Percentiles rank a stretch among this genome's conserved stretches.
phyloP scores from a whole-genome alignment of 2,329 filamentous ascomycete genomes.

The Periconia digitata region DNA sequence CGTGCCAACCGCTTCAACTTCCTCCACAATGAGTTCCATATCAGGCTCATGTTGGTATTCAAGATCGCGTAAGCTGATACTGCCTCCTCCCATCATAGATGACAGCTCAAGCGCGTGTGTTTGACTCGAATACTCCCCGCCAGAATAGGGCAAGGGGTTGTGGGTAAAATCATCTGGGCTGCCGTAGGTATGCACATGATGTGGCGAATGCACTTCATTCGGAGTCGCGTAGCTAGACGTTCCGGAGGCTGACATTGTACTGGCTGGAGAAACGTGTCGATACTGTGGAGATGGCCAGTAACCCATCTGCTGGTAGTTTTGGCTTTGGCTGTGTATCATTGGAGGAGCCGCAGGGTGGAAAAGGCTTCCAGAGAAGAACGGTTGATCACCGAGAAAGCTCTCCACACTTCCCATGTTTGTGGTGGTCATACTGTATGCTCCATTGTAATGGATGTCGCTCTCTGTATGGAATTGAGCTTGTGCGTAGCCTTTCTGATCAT shows the following conservation, averaged over 20 bases:
- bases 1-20: conserved; percentile 22
- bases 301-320: conserved; percentile 18
- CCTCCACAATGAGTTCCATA: conserved; percentile 25
- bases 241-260: conserved; percentile 31
- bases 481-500: conserved; percentile 14
- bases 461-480: conserved; percentile 16
- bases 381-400: conserved; percentile 36
- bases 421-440: conserved; percentile 18
- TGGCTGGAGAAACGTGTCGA: conserved; percentile 37
- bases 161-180: conserved; percentile 23
- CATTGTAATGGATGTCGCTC: conserved; percentile 20
- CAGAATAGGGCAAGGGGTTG: conserved; percentile 19
- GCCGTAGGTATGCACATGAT: conserved; percentile 18
- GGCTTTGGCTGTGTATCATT: conserved; percentile 16
- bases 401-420: conserved; percentile 35
- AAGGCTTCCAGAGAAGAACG: conserved; percentile 27
- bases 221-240: conserved; percentile 33
- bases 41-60: conserved; percentile 33
- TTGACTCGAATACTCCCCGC: conserved; percentile 17
- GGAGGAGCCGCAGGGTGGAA: conserved; percentile 28
- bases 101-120: conserved; percentile 13
- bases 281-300: conserved; percentile 25
- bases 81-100: conserved; percentile 12
- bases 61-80: conserved; percentile 32
- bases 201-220: conserved; percentile 34